These are phyloP conservation scores for Fusarium sp. DNA, from an alignment of 2,329 filamentous ascomycete genomes.

Conservation along the genomic window DNA sequence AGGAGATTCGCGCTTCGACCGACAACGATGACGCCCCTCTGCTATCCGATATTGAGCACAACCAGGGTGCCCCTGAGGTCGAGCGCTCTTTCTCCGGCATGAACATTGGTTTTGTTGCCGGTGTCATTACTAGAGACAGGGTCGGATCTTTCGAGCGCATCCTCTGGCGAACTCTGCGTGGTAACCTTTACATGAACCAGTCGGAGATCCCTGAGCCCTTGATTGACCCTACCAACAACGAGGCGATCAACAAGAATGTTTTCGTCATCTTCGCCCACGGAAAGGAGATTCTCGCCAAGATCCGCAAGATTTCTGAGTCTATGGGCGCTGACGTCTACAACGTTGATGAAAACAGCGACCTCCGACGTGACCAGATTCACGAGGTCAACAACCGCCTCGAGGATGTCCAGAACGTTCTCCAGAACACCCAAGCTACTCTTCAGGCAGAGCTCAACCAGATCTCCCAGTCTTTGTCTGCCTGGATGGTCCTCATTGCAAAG, in stretches of 20 bases:
- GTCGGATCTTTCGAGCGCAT: slow-evolving; percentile 98
- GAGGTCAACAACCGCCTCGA: slow-evolving; percentile 95
- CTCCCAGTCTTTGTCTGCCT: slow-evolving; percentile 90
- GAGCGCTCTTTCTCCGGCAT: slow-evolving; percentile 94
- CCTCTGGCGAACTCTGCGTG: slow-evolving; percentile 95
- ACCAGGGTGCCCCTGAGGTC: slow-evolving; percentile 75
- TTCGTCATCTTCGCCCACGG: slow-evolving; percentile 99
- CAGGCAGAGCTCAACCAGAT: slow-evolving; percentile 95
- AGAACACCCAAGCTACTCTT: slow-evolving; percentile 94
- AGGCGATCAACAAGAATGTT: slow-evolving; percentile 95
- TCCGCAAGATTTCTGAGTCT: slow-evolving; percentile 98
- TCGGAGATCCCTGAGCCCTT: slow-evolving; percentile 96
- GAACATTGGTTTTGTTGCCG: slow-evolving; percentile 99
- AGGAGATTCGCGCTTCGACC: slow-evolving; percentile 93
- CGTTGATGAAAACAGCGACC: slow-evolving; percentile 97
- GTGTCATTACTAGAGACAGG: slow-evolving; percentile 93
- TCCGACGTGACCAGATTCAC: slow-evolving; percentile 94
- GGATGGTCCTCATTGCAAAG: slow-evolving; percentile 98
- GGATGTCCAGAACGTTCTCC: slow-evolving; percentile 92
- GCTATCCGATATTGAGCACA: slow-evolving; percentile 92
- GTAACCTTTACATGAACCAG: slow-evolving; percentile 99
- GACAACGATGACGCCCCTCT: slow-evolving; percentile 94
- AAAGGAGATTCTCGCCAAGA: slow-evolving; percentile 98
- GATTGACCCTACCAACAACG: slow-evolving; percentile 92
- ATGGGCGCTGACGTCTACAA: slow-evolving; percentile 96